Evolutionary conservation across 768 basidiomycete species (phyloP).

Genomic region (Mycena maculata): DNA sequence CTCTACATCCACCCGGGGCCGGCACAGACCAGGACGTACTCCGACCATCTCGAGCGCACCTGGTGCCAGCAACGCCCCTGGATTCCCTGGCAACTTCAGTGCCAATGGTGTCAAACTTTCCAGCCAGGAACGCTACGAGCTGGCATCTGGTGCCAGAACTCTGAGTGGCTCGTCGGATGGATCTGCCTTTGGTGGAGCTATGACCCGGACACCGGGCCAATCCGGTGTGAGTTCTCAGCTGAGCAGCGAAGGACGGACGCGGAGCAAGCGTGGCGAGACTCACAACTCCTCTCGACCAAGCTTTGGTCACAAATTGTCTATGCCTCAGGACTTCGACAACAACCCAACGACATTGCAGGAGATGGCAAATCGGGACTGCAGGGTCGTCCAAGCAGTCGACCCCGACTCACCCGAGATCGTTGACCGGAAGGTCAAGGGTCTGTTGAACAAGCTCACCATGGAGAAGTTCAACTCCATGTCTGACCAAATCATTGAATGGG

Average conservation of each 20-base stretch:
- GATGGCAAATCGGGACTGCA: conserved; percentile 85
- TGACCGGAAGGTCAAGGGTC: conserved; percentile 90
- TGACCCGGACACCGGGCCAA: conserved; percentile 78
- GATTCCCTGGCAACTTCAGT: conserved; percentile 61
- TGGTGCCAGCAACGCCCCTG: conserved; percentile 35
- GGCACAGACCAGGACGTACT: conserved; percentile 61
- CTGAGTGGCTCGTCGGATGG: conserved; percentile 60
- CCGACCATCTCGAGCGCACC: conserved; percentile 50
- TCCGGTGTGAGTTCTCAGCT: conserved; percentile 65
- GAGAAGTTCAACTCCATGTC: conserved; percentile 97
- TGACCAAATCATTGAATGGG: conserved; percentile 94
- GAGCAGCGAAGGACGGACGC: conserved; percentile 65
- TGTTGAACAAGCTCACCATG: conserved; percentile 97
- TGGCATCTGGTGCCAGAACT: conserved; percentile 60
- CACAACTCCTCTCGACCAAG: conserved; percentile 60
- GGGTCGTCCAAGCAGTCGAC: conserved; percentile 57
- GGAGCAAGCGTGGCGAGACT: conserved; percentile 88
- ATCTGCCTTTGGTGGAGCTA: conserved; percentile 65
- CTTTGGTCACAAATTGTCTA: conserved; percentile 45
- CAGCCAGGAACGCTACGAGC: conserved; percentile 76
- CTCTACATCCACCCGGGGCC: conserved; percentile 73
- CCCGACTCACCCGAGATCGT: conserved; percentile 85
- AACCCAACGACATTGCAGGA: conserved; percentile 81
- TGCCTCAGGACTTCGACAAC: conserved; percentile 59
- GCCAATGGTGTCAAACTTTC: conserved; percentile 74